phyloP scores from a whole-genome alignment of 176 grass and related monocot species.

The Phyllostachys edulis region DNA sequence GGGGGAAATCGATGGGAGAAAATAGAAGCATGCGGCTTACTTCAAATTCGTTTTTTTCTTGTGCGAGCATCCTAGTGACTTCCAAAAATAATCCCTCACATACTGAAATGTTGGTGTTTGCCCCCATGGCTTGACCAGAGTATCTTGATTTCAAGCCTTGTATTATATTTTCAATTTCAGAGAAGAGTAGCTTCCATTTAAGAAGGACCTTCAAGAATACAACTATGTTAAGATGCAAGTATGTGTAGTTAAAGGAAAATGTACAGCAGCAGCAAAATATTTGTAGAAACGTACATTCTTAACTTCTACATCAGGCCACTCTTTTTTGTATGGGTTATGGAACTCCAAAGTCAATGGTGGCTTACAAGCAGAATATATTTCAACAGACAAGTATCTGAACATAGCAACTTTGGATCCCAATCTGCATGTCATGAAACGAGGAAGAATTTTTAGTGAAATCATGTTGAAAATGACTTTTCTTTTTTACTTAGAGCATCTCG shows the following conservation, averaged over 20 bases:
- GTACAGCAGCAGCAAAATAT: constrained; percentile 13
- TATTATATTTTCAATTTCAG: constrained; percentile 50
- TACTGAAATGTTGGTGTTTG: constrained; percentile 34
- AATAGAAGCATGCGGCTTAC: constrained; percentile 39
- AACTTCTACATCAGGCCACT: constrained; percentile 71
- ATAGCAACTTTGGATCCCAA: constrained; percentile 79
- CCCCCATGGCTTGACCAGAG: constrained; percentile 24
- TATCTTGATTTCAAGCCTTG: constrained; percentile 55
- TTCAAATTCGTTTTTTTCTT: constrained; percentile 69
- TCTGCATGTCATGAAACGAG: constrained; percentile 42
- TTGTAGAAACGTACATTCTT: constrained; percentile 54
- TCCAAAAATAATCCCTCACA: constrained; percentile 44
- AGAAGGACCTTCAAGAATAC: constrained; percentile 61
- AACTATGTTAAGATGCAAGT: constrained; percentile 33
- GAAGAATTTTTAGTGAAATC: constrained; percentile 11
- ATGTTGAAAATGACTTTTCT: constrained; percentile 8
- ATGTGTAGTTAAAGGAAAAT: constrained; percentile 31
- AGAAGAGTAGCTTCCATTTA: constrained; percentile 61
- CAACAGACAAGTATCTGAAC: constrained; percentile 81
- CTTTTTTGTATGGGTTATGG: constrained; percentile 51
- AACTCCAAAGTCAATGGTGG: constrained; percentile 76
- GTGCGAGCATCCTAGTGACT: constrained; percentile 51
- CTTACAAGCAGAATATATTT: constrained; percentile 81
- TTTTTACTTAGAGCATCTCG: constrained; percentile 2
- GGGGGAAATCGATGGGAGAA: neutral